phyloP scores from a whole-genome alignment of 202 grass and related monocot genomes.

The Panicum hallii region DNA sequence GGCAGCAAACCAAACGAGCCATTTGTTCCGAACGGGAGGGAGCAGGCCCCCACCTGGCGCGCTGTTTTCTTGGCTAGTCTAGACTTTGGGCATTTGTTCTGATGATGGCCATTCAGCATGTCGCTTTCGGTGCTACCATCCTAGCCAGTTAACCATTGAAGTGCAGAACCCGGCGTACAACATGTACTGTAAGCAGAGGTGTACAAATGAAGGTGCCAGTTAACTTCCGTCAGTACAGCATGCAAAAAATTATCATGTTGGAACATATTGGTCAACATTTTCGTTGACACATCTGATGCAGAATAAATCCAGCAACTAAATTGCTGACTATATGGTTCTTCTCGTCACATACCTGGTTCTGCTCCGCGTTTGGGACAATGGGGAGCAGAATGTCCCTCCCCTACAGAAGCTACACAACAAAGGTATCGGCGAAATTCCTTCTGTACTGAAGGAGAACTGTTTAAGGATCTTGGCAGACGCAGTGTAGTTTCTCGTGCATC shows the following conservation, averaged over 20 bases:
- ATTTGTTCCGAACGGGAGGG: too few relatives aligned
- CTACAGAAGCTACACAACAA: slow-evolving; percentile 20
- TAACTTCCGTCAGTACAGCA: neutral
- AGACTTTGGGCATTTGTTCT: neutral
- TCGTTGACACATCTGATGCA: neutral
- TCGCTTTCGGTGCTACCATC: neutral
- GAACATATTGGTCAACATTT: neutral
- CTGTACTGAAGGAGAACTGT: neutral
- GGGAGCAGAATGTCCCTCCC: neutral
- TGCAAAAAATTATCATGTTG: neutral
- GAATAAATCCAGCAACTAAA: neutral
- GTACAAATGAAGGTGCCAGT: neutral
- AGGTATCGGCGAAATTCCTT: neutral
- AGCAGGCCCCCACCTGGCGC: neutral
- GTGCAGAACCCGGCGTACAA: neutral
- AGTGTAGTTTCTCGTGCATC: neutral
- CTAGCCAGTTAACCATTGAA: neutral
- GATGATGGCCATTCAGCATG: neutral
- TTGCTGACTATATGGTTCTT: neutral
- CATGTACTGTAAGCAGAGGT: neutral
- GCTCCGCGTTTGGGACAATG: slow-evolving; percentile 15
- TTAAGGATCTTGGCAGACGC: neutral
- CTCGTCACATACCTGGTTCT: slow-evolving; percentile 4
- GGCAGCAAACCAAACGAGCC: too few relatives aligned
- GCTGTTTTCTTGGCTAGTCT: neutral